Conservation (phyloP, 2,329 filamentous ascomycete species). For the Calonectria pteridis region DNA sequence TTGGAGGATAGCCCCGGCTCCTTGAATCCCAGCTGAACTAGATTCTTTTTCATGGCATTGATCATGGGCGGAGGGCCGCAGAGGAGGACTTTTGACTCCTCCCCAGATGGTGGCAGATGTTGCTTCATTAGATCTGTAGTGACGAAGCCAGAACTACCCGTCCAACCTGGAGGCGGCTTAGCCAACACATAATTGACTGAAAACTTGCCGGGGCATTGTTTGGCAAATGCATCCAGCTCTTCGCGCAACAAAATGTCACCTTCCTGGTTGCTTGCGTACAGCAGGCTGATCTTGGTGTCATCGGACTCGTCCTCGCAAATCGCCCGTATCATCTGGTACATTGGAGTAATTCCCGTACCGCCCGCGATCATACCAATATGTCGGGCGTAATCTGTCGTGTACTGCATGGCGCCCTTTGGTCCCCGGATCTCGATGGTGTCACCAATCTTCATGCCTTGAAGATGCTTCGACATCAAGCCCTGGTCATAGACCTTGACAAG, state of each 20-base stretch:
- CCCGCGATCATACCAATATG: background rate
- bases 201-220: background rate
- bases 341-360: background rate
- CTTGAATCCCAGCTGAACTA: background rate
- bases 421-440: background rate
- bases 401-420: background rate
- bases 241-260: background rate
- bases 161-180: background rate
- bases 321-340: background rate
- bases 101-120: background rate
- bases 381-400: background rate
- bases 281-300: background rate
- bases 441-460: conserved; percentile 1
- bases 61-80: background rate
- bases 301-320: conserved; percentile 4
- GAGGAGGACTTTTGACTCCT: background rate
- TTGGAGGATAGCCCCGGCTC: background rate
- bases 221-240: background rate
- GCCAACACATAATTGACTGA: background rate
- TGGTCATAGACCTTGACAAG: background rate
- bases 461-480: background rate
- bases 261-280: background rate
- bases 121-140: background rate
- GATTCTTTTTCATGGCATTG: background rate
- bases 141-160: background rate